These are phyloP conservation scores for Botrytis galanthina DNA, from an alignment of 2,329 filamentous ascomycete genomes.

Conservation along the genomic window DNA sequence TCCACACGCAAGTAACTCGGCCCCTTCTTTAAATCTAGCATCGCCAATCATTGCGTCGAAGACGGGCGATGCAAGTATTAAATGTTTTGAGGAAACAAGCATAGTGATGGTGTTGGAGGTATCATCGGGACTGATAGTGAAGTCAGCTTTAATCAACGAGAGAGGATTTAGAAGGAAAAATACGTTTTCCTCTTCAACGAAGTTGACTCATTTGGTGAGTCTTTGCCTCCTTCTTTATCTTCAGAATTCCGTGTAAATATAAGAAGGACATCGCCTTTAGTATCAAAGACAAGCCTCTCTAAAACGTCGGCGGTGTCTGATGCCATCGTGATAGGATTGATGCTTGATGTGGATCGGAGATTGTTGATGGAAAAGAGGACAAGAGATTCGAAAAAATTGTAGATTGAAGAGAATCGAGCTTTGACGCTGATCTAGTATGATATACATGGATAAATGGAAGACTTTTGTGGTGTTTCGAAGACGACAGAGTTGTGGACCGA, in stretches of 20 bases:
- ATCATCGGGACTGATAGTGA: background rate
- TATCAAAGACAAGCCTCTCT: background rate
- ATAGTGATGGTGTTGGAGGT: background rate
- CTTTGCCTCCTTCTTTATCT: too few relatives aligned
- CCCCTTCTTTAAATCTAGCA: background rate
- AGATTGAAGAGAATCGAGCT: too few relatives aligned
- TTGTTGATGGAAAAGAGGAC: background rate
- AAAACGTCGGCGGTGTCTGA: background rate
- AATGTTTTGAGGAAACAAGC: constrained; percentile 15
- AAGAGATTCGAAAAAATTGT: too few relatives aligned
- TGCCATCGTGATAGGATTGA: background rate
- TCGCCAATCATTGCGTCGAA: background rate
- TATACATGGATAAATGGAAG: too few relatives aligned
- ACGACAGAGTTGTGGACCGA: too few relatives aligned
- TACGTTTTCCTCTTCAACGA: constrained; percentile 11
- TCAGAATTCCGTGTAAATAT: background rate
- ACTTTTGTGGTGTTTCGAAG: too few relatives aligned
- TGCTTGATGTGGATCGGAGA: too few relatives aligned
- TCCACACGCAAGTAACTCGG: background rate
- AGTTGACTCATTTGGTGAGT: too few relatives aligned
- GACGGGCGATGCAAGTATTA: constrained; percentile 9
- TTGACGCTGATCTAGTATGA: too few relatives aligned
- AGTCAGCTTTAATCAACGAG: background rate
- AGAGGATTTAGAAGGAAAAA: background rate
- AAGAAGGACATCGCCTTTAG: background rate